Evolutionary conservation across 2,329 filamentous ascomycete species (phyloP).

Genomic region (Acrodontium crateriforme): DNA sequence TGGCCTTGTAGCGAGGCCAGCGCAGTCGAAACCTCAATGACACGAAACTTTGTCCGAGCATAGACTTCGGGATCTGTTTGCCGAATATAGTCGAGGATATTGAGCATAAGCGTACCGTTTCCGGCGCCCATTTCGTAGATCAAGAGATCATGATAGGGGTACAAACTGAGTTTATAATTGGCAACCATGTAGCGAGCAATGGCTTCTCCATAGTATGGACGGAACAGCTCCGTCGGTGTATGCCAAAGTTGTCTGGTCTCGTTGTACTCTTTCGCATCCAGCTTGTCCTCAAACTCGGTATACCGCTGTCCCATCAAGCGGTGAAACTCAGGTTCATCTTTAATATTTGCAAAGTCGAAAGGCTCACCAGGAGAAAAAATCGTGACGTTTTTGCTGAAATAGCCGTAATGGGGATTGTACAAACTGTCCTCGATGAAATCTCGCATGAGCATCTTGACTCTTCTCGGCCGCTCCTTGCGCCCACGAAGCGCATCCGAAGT

Average conservation of each 20-base stretch:
- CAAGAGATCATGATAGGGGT: conserved; percentile 90
- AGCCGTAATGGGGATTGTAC: conserved; percentile 20
- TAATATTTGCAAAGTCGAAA: conserved; percentile 71
- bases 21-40: conserved; percentile 84
- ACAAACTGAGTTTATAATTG: conserved; percentile 89
- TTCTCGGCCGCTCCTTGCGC: conserved; percentile 61
- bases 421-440: conserved; percentile 85
- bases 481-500: conserved; percentile 65
- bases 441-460: conserved; percentile 91
- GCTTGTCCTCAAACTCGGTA: conserved; percentile 73
- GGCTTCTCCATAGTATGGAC: conserved; percentile 91
- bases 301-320: conserved; percentile 63
- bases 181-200: conserved; percentile 91
- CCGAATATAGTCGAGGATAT: conserved; percentile 92
- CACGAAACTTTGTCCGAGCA: conserved; percentile 79
- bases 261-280: conserved; percentile 60
- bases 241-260: conserved; percentile 90
- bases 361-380: conserved; percentile 83
- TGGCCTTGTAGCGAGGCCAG: conserved; percentile 66
- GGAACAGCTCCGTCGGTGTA: conserved; percentile 92
- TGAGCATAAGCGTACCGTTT: conserved; percentile 94
- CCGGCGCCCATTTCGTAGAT: conserved; percentile 99
- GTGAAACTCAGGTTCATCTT: conserved; percentile 79
- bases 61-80: conserved; percentile 84
- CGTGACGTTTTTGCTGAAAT: conserved; percentile 22